Evolutionary conservation across 1,139 yeast species (phyloP).

Genomic region (Scheffersomyces illinoinensis): DNA sequence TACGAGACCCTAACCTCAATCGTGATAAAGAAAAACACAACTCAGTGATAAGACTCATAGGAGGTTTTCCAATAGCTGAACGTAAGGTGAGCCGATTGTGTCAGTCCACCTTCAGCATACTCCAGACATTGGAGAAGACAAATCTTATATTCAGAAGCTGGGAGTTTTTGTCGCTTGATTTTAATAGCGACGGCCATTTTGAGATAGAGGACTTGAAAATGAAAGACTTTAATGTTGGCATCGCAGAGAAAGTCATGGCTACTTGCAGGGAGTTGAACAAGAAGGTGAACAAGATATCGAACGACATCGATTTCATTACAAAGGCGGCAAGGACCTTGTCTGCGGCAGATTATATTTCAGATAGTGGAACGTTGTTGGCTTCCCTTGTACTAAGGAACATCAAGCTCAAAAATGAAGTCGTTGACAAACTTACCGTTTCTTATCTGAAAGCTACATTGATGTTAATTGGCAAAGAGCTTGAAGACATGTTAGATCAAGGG

Average conservation of each 20-base stretch:
- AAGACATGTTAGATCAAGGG: slow-evolving; percentile 30
- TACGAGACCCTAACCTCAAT: slow-evolving; percentile 52
- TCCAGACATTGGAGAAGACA: slow-evolving; percentile 52
- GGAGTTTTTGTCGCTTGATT: slow-evolving; percentile 59
- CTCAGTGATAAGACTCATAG: slow-evolving; percentile 41
- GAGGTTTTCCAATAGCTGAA: slow-evolving; percentile 45
- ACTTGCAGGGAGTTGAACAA: slow-evolving; percentile 50
- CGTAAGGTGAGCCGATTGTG: slow-evolving; percentile 52
- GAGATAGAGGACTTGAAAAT: slow-evolving; percentile 27
- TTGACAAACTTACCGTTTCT: slow-evolving; percentile 53
- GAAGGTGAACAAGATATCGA: slow-evolving; percentile 39
- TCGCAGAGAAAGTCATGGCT: slow-evolving; percentile 50
- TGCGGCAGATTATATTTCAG: slow-evolving; percentile 52
- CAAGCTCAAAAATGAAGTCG: slow-evolving; percentile 46
- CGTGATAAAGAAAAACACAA: slow-evolving; percentile 44
- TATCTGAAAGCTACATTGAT: slow-evolving; percentile 59
- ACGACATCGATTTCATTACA: slow-evolving; percentile 50
- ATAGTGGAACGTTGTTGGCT: slow-evolving; percentile 58
- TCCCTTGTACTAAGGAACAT: slow-evolving; percentile 51
- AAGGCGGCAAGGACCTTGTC: slow-evolving; percentile 40
- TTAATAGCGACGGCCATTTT: slow-evolving; percentile 46
- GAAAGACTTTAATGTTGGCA: slow-evolving; percentile 44
- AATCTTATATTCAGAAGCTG: slow-evolving; percentile 51
- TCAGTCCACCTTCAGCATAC: slow-evolving; percentile 46
- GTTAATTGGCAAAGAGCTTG: slow-evolving; percentile 56